These are phyloP conservation scores for Gentiana straminea DNA, from an alignment of 257 asterid species.

Conservation along the genomic window DNA sequence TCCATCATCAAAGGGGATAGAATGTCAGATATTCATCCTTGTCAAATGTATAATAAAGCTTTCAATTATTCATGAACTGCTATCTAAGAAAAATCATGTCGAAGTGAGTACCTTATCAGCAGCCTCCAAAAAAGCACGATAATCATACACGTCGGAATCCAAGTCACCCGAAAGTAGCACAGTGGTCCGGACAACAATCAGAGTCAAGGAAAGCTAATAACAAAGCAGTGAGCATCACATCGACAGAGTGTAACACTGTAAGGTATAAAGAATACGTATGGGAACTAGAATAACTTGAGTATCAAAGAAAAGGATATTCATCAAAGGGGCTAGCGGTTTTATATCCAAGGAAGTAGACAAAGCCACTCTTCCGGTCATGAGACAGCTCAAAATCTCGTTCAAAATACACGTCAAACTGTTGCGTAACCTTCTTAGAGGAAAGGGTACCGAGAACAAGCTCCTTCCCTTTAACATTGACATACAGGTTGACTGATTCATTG, in stretches of 20 bases:
- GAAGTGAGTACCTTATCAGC: constrained; percentile 10
- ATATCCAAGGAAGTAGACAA: constrained; percentile 65
- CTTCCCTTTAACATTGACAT: constrained; percentile 44
- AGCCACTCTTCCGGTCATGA: constrained; percentile 70
- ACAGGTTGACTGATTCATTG: constrained; percentile 34
- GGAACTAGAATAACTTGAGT: background rate
- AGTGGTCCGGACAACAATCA: constrained; percentile 16
- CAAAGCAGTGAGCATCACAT: background rate
- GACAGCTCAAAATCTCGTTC: constrained; percentile 49
- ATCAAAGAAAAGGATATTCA: constrained; percentile 46
- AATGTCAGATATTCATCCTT: no score
- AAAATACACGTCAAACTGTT: constrained; percentile 61
- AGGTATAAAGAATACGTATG: background rate
- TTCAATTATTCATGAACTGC: no score
- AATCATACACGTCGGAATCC: no score
- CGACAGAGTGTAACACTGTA: background rate
- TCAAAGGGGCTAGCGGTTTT: constrained; percentile 36
- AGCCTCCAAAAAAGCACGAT: no score
- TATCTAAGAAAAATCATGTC: no score
- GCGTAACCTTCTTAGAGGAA: constrained; percentile 55
- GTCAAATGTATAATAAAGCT: no score
- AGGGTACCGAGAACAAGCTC: constrained; percentile 75
- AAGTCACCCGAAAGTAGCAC: background rate
- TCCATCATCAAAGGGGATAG: no score
- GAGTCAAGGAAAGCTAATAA: constrained; percentile 39